phyloP scores from a whole-genome alignment of 345 rosid species.

The Adansonia digitata region DNA sequence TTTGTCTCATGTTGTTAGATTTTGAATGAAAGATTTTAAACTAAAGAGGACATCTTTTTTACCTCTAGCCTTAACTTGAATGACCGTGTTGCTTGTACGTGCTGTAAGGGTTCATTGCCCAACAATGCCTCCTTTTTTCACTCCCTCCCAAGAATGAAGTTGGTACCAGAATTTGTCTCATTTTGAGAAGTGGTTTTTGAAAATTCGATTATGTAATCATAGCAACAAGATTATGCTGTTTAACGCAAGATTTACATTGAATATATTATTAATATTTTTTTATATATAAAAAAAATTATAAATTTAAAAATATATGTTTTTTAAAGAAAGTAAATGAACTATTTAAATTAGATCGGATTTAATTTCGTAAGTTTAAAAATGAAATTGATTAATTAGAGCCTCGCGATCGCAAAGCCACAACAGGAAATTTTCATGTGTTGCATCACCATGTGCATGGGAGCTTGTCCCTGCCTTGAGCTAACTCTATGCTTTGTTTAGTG shows the following conservation, averaged over 20 bases:
- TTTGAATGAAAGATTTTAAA: not conserved
- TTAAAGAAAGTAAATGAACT: too few species aligned
- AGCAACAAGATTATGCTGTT: not conserved
- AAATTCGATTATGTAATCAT: not conserved
- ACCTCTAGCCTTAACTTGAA: too few species aligned
- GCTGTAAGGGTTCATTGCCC: not conserved
- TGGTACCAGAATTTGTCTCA: slow-evolving; percentile 10
- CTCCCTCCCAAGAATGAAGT: not conserved
- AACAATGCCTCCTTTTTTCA: not conserved
- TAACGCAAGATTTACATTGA: too few species aligned
- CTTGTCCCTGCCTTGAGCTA: not conserved
- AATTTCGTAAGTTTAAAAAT: not conserved
- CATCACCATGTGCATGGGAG: not conserved
- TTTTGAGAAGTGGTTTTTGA: not conserved
- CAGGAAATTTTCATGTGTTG: not conserved
- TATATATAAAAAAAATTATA: too few species aligned
- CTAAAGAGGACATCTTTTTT: not conserved
- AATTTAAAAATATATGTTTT: too few species aligned
- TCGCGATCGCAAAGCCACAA: not conserved
- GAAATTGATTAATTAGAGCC: not conserved
- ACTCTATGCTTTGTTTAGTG: not conserved
- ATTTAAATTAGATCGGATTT: too few species aligned
- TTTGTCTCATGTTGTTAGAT: slow-evolving; percentile 5
- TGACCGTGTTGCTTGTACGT: not conserved
- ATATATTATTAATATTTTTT: too few species aligned